Base-by-base conservation (phyloP, 1,139 yeast species). In the Pichia sp. region DNA sequence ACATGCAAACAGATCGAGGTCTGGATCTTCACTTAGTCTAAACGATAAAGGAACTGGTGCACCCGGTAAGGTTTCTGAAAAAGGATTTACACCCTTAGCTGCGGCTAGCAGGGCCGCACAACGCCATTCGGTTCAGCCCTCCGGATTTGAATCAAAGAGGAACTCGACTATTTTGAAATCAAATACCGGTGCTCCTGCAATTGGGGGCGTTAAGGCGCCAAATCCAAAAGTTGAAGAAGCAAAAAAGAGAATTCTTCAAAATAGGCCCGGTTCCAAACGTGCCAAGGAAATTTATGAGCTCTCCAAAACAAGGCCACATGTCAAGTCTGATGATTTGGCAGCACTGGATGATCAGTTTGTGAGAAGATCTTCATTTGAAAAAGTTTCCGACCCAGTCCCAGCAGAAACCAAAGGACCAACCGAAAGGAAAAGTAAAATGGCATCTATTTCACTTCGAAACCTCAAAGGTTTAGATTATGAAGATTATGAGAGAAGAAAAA, bases 311-410 rank as follows among this genome's bases (percentile, higher is more conserved):
- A 52, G 54, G 40, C 42, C 49, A 4, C 52, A 41, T n/a, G 37
- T 49, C 5, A 42, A 50, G 23, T 36, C 48, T 9, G 40, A 42
- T 9, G 46, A 47, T 36, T 47, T 50, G n/a, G 38, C 44, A 23
- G 42, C 44, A 6, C 35, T 50, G 8, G 40, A 45, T 26, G 50
- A 52, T 23, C 4, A 28, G 3, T 27, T 34, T 26, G 51, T 48
- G 26, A 46, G 51, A 33, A 70, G 69, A 45, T 79, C 87, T 0
- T 79, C 85, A 28, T 81, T 75, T 55, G 75, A 72, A 45, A 77
- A 73, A 55, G 58, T 33, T 10, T 57, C 61, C 8, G 52, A 32
- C 5, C 29, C 29, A n/a, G 26, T 5, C 9, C 35, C 28, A 27
- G 7, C 28, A 4, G 47, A 40, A 8, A 3, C 10, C 9, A 26